A percentile compares a stretch with the other conserved stretches of the same genome.
These are phyloP conservation scores for Acanthamoeba lenticulata DNA, from an alignment of 208 protist genomes.

Conservation along the genomic window DNA sequence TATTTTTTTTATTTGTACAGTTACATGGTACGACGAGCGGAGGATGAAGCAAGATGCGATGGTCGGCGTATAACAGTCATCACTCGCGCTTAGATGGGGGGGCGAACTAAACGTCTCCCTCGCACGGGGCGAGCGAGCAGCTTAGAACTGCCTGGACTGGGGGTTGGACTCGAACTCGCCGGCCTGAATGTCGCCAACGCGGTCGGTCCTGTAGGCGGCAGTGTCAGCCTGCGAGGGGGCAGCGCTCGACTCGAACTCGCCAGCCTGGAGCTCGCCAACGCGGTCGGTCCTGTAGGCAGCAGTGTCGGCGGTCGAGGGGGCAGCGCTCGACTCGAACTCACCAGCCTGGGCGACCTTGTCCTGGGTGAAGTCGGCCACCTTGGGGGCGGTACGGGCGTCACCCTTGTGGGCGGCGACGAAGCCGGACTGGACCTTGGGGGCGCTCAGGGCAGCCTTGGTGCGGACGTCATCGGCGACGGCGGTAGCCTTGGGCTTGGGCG, in stretches of 20 bases:
- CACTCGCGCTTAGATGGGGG: not conserved
- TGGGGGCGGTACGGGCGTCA: constrained; percentile 58
- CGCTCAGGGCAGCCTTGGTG: constrained; percentile 58
- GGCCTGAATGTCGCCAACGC: constrained; percentile 62
- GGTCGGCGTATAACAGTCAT: not conserved
- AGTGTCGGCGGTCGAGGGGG: constrained; percentile 68
- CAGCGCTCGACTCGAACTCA: constrained; percentile 56
- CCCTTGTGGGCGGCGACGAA: constrained; percentile 65
- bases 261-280: constrained; percentile 36
- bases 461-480: constrained; percentile 32
- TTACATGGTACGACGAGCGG: not conserved
- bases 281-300: constrained; percentile 31
- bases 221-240: constrained; percentile 48
- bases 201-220: constrained; percentile 47
- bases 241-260: constrained; percentile 57
- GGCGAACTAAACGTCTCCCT: not conserved
- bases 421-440: constrained; percentile 59
- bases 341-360: constrained; percentile 64
- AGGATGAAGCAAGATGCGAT: not conserved
- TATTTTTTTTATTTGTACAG: not conserved
- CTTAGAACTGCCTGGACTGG: not conserved
- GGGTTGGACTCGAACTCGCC: constrained; percentile 60
- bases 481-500: constrained; percentile 59
- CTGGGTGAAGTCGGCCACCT: constrained; percentile 57
- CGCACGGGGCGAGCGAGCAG: too few relatives aligned